phyloP scores from a whole-genome alignment of 257 asterid genomes.

The Solanum verrucosum region DNA sequence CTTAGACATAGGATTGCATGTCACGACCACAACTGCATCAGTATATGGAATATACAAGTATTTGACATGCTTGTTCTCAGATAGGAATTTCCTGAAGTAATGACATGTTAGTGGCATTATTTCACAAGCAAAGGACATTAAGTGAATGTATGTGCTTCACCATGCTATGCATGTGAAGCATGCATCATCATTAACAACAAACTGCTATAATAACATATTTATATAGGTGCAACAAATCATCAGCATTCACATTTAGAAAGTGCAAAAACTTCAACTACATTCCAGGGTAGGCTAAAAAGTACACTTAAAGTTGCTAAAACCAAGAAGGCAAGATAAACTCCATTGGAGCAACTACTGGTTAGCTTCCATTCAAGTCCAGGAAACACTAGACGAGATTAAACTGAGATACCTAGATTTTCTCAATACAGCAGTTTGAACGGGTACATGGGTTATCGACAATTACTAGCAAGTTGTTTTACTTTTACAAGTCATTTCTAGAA shows the following conservation, averaged over 20 bases:
- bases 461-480: not conserved
- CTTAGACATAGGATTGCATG: constrained; percentile 77
- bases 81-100: constrained; percentile 63
- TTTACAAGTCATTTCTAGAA: not conserved
- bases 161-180: not conserved
- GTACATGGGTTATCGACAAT: not conserved
- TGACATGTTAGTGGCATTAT: not conserved
- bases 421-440: not conserved
- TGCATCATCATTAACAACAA: not conserved
- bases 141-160: not conserved
- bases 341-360: not conserved
- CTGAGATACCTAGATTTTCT: not conserved
- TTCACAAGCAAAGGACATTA: not conserved
- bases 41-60: constrained; percentile 90
- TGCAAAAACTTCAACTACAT: not conserved
- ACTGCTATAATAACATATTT: not conserved
- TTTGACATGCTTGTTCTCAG: constrained; percentile 92
- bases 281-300: not conserved
- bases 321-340: not conserved
- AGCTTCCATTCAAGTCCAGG: not conserved
- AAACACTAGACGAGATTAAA: not conserved
- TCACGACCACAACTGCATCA: constrained; percentile 81
- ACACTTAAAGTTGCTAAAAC: not conserved
- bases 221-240: not conserved
- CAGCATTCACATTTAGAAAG: not conserved